Percentiles rank a stretch among this genome's conserved stretches.
phyloP scores from a whole-genome alignment of 2,329 filamentous ascomycete genomes.

The Aspergillus aculeatus region DNA sequence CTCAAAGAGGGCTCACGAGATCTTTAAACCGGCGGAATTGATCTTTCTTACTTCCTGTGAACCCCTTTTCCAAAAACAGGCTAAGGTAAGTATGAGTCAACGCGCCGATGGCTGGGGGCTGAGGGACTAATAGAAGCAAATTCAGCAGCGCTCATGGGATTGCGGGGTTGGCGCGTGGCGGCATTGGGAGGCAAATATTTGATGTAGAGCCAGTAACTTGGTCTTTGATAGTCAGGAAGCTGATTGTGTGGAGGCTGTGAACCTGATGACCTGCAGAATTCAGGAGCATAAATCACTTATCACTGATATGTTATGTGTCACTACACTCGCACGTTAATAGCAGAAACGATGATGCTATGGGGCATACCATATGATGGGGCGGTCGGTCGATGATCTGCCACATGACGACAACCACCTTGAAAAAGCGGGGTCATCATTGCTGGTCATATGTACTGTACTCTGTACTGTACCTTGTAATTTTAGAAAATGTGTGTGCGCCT shows the following conservation, averaged over 20 bases:
- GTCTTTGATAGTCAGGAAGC: background rate
- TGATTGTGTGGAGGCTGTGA: slow-evolving; percentile 1
- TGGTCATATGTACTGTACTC: background rate
- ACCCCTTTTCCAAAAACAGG: background rate
- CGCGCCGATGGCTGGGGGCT: slow-evolving; percentile 19
- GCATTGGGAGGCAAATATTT: slow-evolving; percentile 10
- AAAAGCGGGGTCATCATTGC: slow-evolving; percentile 13
- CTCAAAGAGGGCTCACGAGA: slow-evolving; percentile 7
- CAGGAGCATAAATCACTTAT: background rate
- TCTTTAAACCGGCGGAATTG: slow-evolving; percentile 1
- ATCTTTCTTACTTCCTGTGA: background rate
- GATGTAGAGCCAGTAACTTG: slow-evolving; percentile 2
- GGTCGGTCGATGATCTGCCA: slow-evolving; percentile 12
- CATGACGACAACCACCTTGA: slow-evolving; percentile 22
- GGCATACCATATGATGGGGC: slow-evolving; percentile 8
- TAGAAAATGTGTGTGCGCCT: no score
- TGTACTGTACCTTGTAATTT: slow-evolving; percentile 10
- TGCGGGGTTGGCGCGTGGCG: slow-evolving; percentile 27
- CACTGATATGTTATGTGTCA: background rate
- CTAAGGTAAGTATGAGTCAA: slow-evolving; percentile 24
- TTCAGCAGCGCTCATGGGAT: slow-evolving; percentile 19
- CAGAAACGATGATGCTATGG: background rate
- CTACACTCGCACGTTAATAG: background rate
- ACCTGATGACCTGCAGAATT: slow-evolving; percentile 9
- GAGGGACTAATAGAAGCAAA: slow-evolving; percentile 12